These are phyloP conservation scores for Cenococcum geophilum DNA, from an alignment of 495 filamentous ascomycete species.

Conservation along the genomic window DNA sequence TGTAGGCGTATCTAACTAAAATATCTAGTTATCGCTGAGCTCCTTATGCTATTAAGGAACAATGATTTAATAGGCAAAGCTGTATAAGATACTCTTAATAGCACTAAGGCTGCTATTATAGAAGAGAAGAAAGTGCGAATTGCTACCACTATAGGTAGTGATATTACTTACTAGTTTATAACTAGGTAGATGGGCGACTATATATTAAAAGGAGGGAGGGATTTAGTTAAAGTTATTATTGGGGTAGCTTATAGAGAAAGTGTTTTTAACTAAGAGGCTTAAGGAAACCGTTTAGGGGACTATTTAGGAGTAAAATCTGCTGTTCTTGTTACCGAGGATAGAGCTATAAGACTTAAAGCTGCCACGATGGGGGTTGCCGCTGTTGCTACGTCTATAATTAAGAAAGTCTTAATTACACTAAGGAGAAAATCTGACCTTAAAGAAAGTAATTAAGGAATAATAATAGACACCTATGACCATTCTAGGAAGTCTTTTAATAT, in stretches of 20 bases:
- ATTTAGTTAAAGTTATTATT: slow-evolving; percentile 13
- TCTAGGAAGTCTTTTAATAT: too few relatives aligned
- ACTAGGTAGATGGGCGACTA: not conserved
- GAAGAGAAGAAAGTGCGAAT: slow-evolving; percentile 9
- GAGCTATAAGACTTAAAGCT: slow-evolving; percentile 16
- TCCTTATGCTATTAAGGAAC: not conserved
- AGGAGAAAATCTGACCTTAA: slow-evolving; percentile 1
- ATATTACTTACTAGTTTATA: not conserved
- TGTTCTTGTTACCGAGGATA: slow-evolving; percentile 13
- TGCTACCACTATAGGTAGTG: not conserved
- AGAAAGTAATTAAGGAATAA: too few relatives aligned
- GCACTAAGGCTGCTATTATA: slow-evolving; percentile 3
- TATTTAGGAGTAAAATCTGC: slow-evolving; percentile 1
- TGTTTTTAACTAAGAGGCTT: not conserved
- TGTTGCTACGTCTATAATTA: slow-evolving; percentile 13
- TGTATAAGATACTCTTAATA: not conserved
- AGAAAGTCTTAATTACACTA: slow-evolving; percentile 8
- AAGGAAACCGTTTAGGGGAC: not conserved
- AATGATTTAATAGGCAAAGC: not conserved
- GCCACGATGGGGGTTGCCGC: slow-evolving; percentile 11
- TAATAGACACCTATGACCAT: too few relatives aligned
- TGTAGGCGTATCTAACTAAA: not conserved
- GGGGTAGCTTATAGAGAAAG: slow-evolving; percentile 1
- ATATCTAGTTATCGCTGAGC: not conserved
- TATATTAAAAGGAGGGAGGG: not conserved